Evolutionary conservation across 2,329 filamentous ascomycete species (phyloP).

Genomic region (Botrytis deweyae): DNA sequence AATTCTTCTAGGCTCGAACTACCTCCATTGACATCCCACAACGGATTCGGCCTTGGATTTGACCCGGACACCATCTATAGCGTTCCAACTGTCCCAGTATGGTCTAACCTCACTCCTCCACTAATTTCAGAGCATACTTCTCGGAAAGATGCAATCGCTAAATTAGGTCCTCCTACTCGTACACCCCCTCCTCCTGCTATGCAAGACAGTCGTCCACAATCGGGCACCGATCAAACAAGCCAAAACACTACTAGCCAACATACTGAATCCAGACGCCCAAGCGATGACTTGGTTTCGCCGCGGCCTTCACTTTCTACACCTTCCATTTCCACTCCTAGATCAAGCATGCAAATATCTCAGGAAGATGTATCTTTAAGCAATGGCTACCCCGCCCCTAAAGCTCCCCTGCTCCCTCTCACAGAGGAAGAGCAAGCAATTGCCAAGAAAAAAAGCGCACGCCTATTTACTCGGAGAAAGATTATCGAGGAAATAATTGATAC

Average conservation of each 20-base stretch:
- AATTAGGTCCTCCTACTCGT: slow-evolving; percentile 13
- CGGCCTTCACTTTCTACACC: slow-evolving; percentile 37
- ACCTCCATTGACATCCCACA: slow-evolving; percentile 31
- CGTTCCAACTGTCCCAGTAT: slow-evolving; percentile 27
- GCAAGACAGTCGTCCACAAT: slow-evolving; percentile 19
- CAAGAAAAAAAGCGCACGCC: slow-evolving; percentile 63
- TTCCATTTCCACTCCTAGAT: slow-evolving; percentile 28
- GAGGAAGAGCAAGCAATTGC: slow-evolving; percentile 45
- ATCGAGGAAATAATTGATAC: slow-evolving; percentile 93
- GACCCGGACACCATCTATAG: slow-evolving; percentile 26
- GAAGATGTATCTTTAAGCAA: slow-evolving; percentile 12
- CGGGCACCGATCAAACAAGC: slow-evolving; percentile 35
- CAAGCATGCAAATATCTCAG: slow-evolving; percentile 21
- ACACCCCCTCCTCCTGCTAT: slow-evolving; percentile 16
- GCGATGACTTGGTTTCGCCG: slow-evolving; percentile 37
- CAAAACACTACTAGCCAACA: slow-evolving; percentile 29
- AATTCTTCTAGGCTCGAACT: slow-evolving; percentile 28
- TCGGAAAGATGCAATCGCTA: slow-evolving; percentile 23
- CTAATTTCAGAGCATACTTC: slow-evolving; percentile 22
- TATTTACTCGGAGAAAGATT: slow-evolving; percentile 77
- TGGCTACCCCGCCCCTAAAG: slow-evolving; percentile 8
- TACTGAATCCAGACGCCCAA: slow-evolving; percentile 35
- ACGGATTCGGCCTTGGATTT: slow-evolving; percentile 31
- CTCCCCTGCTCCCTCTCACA: slow-evolving; percentile 16
- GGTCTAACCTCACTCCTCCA: slow-evolving; percentile 33